Conservation (phyloP, 192 early-diverging fungal genomes). For the Backusella australiensis region DNA sequence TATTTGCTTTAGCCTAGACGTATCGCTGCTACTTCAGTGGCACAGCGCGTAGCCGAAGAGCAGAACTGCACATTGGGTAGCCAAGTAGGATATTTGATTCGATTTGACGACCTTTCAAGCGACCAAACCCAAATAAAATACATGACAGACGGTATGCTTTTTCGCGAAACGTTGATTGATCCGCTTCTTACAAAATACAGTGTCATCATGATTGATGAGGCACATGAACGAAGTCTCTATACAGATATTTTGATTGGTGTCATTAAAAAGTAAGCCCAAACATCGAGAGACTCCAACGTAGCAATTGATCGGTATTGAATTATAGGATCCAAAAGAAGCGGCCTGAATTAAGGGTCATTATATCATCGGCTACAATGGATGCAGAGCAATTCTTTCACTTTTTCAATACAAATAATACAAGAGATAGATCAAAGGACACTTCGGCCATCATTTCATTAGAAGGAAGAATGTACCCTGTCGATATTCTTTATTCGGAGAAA, state of each 20-base stretch:
- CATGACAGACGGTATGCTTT: conserved; percentile 86
- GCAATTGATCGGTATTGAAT: neutral
- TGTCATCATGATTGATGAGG: conserved; percentile 81
- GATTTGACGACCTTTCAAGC: conserved; percentile 61
- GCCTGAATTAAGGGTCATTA: conserved; percentile 68
- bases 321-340: conserved; percentile 68
- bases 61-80: conserved; percentile 62
- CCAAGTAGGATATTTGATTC: conserved; percentile 78
- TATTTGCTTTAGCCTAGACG: conserved; percentile 50
- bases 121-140: conserved; percentile 68
- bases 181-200: conserved; percentile 70
- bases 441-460: conserved; percentile 70
- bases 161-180: conserved; percentile 74
- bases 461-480: conserved; percentile 71
- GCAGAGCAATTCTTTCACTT: conserved; percentile 68
- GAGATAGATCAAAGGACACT: conserved; percentile 45
- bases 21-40: conserved; percentile 71
- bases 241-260: conserved; percentile 73
- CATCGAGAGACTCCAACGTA: neutral
- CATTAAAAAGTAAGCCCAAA: conserved; percentile 67
- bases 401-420: conserved; percentile 59
- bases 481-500: conserved; percentile 57
- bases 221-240: conserved; percentile 71
- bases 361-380: conserved; percentile 83
- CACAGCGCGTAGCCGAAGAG: conserved; percentile 75